Percentiles rank a stretch among this genome's conserved stretches.
Conservation (phyloP, 2,329 filamentous ascomycete species). For the Sporothrix variecibatus region DNA sequence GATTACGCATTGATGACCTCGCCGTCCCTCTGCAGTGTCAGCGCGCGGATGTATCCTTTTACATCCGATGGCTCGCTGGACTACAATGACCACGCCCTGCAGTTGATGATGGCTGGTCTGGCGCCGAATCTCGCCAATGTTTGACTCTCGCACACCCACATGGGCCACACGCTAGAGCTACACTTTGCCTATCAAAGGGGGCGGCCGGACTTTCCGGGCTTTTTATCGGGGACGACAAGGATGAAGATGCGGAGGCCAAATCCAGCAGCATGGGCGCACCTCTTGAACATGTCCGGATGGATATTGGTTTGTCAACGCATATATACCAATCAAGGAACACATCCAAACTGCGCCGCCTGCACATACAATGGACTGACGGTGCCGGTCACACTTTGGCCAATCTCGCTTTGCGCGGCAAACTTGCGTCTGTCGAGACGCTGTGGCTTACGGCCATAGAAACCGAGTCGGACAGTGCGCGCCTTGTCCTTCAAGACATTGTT, state of each 20-base stretch:
- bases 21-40: background rate
- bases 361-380: background rate
- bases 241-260: background rate
- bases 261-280: background rate
- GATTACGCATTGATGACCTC: background rate
- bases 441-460: background rate
- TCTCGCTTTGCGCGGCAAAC: background rate
- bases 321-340: background rate
- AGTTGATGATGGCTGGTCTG: background rate
- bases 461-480: background rate
- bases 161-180: background rate
- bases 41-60: background rate
- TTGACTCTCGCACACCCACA: background rate
- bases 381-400: background rate
- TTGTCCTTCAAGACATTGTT: background rate
- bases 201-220: background rate
- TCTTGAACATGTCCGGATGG: background rate
- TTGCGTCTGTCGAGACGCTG: background rate
- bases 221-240: background rate
- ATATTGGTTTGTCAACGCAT: background rate
- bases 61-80: background rate
- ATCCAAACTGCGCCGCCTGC: background rate
- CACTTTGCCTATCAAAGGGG: background rate
- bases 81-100: background rate
- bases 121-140: conserved; percentile 7